Percentiles rank a stretch among this genome's conserved stretches.
Conservation (phyloP, 345 rosid genomes). For the Melaleuca alternifolia region DNA sequence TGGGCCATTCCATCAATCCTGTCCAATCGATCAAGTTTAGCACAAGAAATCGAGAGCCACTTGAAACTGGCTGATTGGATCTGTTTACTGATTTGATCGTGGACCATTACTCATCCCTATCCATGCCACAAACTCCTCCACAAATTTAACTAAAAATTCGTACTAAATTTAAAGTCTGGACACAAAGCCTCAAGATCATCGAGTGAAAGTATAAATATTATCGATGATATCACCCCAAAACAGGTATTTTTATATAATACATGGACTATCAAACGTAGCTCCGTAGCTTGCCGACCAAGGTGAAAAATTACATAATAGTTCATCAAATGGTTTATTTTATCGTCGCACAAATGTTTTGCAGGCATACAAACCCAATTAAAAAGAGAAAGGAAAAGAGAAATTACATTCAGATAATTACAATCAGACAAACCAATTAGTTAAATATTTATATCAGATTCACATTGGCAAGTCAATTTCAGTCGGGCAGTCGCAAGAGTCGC, state of each 20-base stretch:
- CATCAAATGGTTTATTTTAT: not conserved
- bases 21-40: too few relatives aligned
- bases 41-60: too few relatives aligned
- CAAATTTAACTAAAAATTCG: too few relatives aligned
- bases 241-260: not conserved
- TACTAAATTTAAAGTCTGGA: too few relatives aligned
- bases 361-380: not conserved
- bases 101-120: too few relatives aligned
- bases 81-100: too few relatives aligned
- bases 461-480: not conserved
- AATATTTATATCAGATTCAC: not conserved
- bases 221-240: not conserved
- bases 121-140: too few relatives aligned
- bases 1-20: too few relatives aligned
- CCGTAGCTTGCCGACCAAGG: not conserved
- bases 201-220: too few relatives aligned
- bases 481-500: not conserved
- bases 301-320: not conserved
- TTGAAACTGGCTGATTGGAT: too few relatives aligned
- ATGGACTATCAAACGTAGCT: not conserved
- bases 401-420: not conserved
- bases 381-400: not conserved
- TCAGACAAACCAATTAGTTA: not conserved
- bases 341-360: not conserved
- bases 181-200: too few relatives aligned